Percentiles rank a stretch among this genome's conserved stretches.
Conservation (phyloP, 139 green algal genomes). For the Nannochloris sp. region DNA sequence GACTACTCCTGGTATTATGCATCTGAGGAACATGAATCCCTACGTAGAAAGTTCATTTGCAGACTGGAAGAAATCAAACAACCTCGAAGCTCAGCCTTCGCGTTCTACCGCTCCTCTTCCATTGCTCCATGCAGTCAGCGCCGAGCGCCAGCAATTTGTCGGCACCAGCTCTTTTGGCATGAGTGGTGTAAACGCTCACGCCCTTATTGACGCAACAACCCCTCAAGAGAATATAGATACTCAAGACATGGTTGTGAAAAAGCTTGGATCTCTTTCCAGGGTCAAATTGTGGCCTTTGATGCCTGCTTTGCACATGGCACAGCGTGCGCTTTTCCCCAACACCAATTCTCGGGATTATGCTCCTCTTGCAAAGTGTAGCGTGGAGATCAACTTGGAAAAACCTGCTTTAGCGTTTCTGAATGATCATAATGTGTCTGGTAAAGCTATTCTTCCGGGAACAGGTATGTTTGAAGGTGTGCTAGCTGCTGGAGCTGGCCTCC, state of each 20-base stretch:
- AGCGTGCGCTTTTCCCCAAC: not conserved
- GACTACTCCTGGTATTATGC: conserved; percentile 33
- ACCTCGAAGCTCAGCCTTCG: not conserved
- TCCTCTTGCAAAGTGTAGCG: not conserved
- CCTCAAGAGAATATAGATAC: not conserved
- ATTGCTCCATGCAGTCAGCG: not conserved
- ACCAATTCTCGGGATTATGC: too few relatives aligned
- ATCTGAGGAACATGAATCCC: conserved; percentile 13
- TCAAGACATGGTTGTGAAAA: too few relatives aligned
- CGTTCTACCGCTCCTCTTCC: not conserved
- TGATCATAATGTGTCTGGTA: conserved; percentile 25
- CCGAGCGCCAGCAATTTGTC: not conserved
- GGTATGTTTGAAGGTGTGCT: conserved; percentile 29
- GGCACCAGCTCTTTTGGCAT: conserved; percentile 46
- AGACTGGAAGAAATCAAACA: conserved; percentile 6
- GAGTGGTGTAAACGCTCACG: conserved; percentile 43
- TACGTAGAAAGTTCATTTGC: not conserved
- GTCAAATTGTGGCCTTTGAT: conserved; percentile 12
- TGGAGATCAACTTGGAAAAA: not conserved
- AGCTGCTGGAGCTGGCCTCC: too few relatives aligned
- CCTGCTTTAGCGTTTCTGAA: conserved; percentile 10
- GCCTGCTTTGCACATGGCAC: not conserved
- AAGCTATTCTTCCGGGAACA: conserved; percentile 12
- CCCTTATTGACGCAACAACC: conserved; percentile 15
- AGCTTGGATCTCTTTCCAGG: not conserved